phyloP scores from a whole-genome alignment of 441 rosid genomes.

The Jatropha podagrica region DNA sequence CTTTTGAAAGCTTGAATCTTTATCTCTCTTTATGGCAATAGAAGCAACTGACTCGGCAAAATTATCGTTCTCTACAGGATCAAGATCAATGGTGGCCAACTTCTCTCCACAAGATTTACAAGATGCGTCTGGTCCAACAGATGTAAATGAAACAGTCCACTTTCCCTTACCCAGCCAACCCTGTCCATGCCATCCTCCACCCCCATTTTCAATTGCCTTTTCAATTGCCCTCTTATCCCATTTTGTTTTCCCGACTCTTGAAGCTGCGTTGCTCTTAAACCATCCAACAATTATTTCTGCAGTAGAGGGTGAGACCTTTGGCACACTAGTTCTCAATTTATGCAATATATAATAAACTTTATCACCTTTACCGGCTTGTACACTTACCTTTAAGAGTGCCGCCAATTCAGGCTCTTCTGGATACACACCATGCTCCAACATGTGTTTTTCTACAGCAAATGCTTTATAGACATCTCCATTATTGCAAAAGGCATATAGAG shows the following conservation, averaged over 20 bases:
- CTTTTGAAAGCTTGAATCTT: slow-evolving; percentile 54
- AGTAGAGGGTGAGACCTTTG: slow-evolving; percentile 52
- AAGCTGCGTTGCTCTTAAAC: slow-evolving; percentile 53
- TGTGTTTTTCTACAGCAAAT: slow-evolving; percentile 57
- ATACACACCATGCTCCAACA: slow-evolving; percentile 57
- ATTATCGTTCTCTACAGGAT: slow-evolving; percentile 56
- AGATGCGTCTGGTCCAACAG: slow-evolving; percentile 44
- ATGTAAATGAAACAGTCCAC: slow-evolving; percentile 45
- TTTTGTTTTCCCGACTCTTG: slow-evolving; percentile 51
- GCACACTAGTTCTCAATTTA: slow-evolving; percentile 47
- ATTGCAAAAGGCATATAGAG: slow-evolving; percentile 46
- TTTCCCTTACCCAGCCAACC: slow-evolving; percentile 75
- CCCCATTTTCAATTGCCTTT: slow-evolving; percentile 46
- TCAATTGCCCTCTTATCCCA: slow-evolving; percentile 36
- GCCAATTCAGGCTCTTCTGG: slow-evolving; percentile 68
- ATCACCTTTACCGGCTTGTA: slow-evolving; percentile 48
- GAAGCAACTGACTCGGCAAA: slow-evolving; percentile 67
- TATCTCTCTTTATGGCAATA: slow-evolving; percentile 55
- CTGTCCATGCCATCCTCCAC: slow-evolving; percentile 75
- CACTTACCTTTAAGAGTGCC: slow-evolving; percentile 53
- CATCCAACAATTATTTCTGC: slow-evolving; percentile 46
- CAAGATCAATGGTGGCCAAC: slow-evolving; percentile 60
- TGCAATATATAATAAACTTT: slow-evolving; percentile 66
- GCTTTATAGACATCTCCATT: slow-evolving; percentile 49
- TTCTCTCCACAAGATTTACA: slow-evolving; percentile 62